These are phyloP conservation scores for Candida hungchunana DNA, from an alignment of 805 yeast genomes.

Conservation along the genomic window DNA sequence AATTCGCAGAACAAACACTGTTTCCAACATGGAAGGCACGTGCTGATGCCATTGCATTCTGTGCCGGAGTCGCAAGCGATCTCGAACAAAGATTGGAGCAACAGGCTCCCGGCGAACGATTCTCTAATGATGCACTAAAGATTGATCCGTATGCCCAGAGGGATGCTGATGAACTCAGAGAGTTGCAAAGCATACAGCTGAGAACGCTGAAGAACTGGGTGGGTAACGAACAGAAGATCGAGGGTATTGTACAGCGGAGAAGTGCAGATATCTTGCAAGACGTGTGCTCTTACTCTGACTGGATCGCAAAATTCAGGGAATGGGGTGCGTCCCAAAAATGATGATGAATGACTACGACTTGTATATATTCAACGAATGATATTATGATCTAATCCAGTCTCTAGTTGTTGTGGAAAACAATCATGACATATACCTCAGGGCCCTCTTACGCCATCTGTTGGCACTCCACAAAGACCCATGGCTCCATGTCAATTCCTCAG, in stretches of 20 bases:
- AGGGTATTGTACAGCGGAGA: too few relatives aligned
- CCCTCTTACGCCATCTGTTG: slow-evolving; percentile 55
- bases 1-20: slow-evolving; percentile 33
- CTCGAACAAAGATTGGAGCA: too few relatives aligned
- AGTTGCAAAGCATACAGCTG: slow-evolving; percentile 26
- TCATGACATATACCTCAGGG: slow-evolving; percentile 27
- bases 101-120: too few relatives aligned
- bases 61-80: slow-evolving; percentile 19
- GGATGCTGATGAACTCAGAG: slow-evolving; percentile 31
- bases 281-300: too few relatives aligned
- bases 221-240: neutral
- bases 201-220: slow-evolving; percentile 33
- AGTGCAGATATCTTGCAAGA: too few relatives aligned
- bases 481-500: slow-evolving; percentile 85
- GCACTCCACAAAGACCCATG: slow-evolving; percentile 75
- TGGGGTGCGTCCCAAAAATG: too few relatives aligned
- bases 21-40: slow-evolving; percentile 46
- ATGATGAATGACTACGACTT: too few relatives aligned
- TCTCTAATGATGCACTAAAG: slow-evolving; percentile 18
- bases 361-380: too few relatives aligned
- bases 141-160: slow-evolving; percentile 50
- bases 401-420: too few relatives aligned
- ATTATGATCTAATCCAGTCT: neutral
- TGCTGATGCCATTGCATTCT: slow-evolving; percentile 36
- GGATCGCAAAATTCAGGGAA: too few relatives aligned